phyloP scores from a whole-genome alignment of 805 yeast species.

The Zygosaccharomyces bisporus region DNA sequence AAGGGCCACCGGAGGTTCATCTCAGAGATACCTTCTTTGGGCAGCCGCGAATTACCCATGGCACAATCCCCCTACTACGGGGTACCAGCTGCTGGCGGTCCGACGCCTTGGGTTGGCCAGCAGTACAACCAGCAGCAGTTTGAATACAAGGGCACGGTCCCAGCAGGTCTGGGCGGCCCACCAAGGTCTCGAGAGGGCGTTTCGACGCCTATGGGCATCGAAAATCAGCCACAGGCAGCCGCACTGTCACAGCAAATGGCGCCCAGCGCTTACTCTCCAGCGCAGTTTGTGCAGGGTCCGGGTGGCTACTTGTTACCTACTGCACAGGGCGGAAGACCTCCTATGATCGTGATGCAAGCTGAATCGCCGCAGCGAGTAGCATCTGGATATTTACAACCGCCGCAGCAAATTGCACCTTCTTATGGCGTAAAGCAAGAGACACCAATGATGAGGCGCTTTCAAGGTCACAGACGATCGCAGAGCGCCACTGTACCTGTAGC shows the following conservation, averaged over 20 bases:
- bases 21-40: constrained; percentile 17
- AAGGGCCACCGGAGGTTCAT: constrained; percentile 16
- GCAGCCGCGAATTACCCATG: constrained; percentile 7
- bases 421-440: constrained; percentile 11
- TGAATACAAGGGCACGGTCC: constrained; percentile 10
- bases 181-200: constrained; percentile 9
- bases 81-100: constrained; percentile 2
- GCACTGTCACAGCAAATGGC: constrained; percentile 4
- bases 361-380: constrained; percentile 10
- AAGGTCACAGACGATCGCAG: constrained; percentile 30
- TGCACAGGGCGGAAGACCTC: constrained; percentile 8
- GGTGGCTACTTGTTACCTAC: constrained; percentile 6
- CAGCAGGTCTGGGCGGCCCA: constrained; percentile 17
- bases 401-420: constrained; percentile 11
- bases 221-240: constrained; percentile 6
- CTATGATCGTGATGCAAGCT: constrained; percentile 9
- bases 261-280: constrained; percentile 6
- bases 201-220: constrained; percentile 4
- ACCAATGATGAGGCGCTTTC: constrained; percentile 1
- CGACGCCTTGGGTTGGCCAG: constrained; percentile 13
- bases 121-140: constrained; percentile 11
- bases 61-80: constrained; percentile 3
- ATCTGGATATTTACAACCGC: constrained; percentile 9
- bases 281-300: constrained; percentile 3
- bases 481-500: constrained; percentile 23